Percentiles rank a stretch among this genome's conserved stretches.
phyloP scores from a whole-genome alignment of 805 yeast species.

The Gaillardinia entomophila region DNA sequence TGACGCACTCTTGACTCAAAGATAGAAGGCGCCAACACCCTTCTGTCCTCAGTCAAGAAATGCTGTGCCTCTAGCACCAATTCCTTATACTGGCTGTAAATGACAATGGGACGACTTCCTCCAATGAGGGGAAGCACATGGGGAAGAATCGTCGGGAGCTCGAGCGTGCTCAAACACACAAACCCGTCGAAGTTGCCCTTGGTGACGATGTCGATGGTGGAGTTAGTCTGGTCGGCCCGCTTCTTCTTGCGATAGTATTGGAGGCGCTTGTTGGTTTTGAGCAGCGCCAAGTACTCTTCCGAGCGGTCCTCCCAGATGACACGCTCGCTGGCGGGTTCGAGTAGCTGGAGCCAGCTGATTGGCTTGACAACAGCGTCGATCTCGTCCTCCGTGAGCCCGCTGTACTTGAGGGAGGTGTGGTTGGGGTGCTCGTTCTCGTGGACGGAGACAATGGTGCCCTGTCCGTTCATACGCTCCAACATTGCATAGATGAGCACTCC shows the following conservation, averaged over 20 bases:
- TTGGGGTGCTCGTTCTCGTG: conserved; percentile 96
- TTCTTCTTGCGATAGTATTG: conserved; percentile 64
- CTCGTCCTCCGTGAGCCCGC: conserved; percentile 54
- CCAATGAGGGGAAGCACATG: conserved; percentile 57
- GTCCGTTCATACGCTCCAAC: conserved; percentile 86
- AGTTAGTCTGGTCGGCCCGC: conserved; percentile 47
- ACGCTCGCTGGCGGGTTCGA: conserved; percentile 65
- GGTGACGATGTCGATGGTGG: conserved; percentile 45
- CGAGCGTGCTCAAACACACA: conserved; percentile 66
- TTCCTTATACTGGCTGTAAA: conserved; percentile 81
- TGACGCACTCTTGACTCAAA: conserved; percentile 77
- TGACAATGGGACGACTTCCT: conserved; percentile 84
- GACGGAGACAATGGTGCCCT: conserved; percentile 58
- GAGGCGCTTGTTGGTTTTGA: conserved; percentile 55
- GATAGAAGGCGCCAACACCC: conserved; percentile 77
- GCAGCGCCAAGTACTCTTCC: conserved; percentile 45
- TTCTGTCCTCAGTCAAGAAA: conserved; percentile 56
- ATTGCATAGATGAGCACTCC: conserved; percentile 82
- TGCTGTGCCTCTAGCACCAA: conserved; percentile 68
- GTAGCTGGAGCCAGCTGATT: conserved; percentile 71
- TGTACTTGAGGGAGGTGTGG: conserved; percentile 59
- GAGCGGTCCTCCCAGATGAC: conserved; percentile 42
- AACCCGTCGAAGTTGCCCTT: conserved; percentile 67
- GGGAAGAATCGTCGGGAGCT: conserved; percentile 60
- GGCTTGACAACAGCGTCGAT: conserved; percentile 56